Base-by-base conservation (phyloP, 208 protist species). In the Acanthamoeba healyi region DNA sequence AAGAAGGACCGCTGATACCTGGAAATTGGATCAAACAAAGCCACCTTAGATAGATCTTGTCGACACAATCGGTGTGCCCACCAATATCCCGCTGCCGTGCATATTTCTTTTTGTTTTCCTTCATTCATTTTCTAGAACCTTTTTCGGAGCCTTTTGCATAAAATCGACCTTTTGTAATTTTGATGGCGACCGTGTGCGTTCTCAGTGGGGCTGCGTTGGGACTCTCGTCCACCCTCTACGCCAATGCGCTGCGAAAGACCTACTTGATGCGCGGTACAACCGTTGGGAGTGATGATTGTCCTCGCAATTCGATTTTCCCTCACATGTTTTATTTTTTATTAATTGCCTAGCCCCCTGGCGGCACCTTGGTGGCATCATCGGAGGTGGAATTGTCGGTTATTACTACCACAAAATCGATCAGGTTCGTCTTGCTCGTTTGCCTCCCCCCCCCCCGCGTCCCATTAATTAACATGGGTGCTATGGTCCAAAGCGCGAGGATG, bases 211-310 rank as follows among this genome's bases (percentile, higher is more conserved):
- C 74, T 29, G 44, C 74, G 26, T 22, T 84, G 15, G 74, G 74
- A 38, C 44, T 84, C n/a, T 58, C 42, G 42, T 26, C 26, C 29
- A 84, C 74, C 17, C 42, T 84, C 22, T 84, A 84, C 19, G 74
- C 74, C 5, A 84, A 84, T 17, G 74, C 74, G 1, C 1, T 84
- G 6, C 38, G 42, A 3, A 84, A 84, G 44, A 84, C 74, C 74
- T 84, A 84, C 44, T 38, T 84, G 17, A 29, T 84, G 74, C 74
- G 74, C 6, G 74, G 74, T 84, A 84, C 22, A n/a, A n/a, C n/a
- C n/a, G n/a, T n/a, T n/a, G n/a, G n/a, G n/a, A n/a, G n/a, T n/a
- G n/a, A 3, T 81, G 42, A 4, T 26, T 36, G 19, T n/a, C 2
- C 34, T 26, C 14, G 67, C 5, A 19, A 77, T 34, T 65, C 2